Evolutionary conservation across 495 filamentous ascomycete genomes (phyloP).

Genomic region (Penicillium nucicola): DNA sequence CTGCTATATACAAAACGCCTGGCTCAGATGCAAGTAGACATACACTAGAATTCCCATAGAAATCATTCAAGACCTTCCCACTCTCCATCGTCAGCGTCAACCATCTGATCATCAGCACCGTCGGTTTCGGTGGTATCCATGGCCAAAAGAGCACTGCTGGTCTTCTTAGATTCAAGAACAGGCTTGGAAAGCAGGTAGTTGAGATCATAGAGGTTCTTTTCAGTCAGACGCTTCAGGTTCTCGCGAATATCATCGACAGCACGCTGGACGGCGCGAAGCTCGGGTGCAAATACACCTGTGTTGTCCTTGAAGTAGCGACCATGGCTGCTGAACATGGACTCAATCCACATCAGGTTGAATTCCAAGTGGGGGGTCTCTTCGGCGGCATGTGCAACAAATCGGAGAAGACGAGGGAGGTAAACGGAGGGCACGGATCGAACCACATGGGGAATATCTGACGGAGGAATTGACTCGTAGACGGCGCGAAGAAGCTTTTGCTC

Average conservation of each 20-base stretch:
- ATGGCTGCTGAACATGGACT: constrained; percentile 76
- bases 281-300: constrained; percentile 68
- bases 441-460: constrained; percentile 70
- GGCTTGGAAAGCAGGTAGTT: constrained; percentile 68
- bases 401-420: constrained; percentile 78
- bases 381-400: constrained; percentile 82
- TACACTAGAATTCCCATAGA: constrained; percentile 20
- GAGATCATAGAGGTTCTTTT: constrained; percentile 82
- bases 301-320: constrained; percentile 81
- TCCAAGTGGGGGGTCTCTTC: constrained; percentile 91
- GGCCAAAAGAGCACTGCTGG: constrained; percentile 22
- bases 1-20: constrained; percentile 37
- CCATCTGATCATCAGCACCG: constrained; percentile 33
- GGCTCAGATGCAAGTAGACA: constrained; percentile 42
- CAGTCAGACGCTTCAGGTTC: constrained; percentile 69
- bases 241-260: constrained; percentile 73
- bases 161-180: constrained; percentile 34
- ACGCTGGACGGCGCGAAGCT: constrained; percentile 74
- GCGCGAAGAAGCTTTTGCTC: constrained; percentile 69
- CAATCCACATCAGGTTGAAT: constrained; percentile 90
- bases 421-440: constrained; percentile 76
- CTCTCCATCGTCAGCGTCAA: constrained; percentile 29
- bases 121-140: constrained; percentile 25
- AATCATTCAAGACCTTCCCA: constrained; percentile 43
- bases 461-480: constrained; percentile 82